Evolutionary conservation across 1,284 basidiomycete species (phyloP).

Genomic region (Ganoderma lucidum): DNA sequence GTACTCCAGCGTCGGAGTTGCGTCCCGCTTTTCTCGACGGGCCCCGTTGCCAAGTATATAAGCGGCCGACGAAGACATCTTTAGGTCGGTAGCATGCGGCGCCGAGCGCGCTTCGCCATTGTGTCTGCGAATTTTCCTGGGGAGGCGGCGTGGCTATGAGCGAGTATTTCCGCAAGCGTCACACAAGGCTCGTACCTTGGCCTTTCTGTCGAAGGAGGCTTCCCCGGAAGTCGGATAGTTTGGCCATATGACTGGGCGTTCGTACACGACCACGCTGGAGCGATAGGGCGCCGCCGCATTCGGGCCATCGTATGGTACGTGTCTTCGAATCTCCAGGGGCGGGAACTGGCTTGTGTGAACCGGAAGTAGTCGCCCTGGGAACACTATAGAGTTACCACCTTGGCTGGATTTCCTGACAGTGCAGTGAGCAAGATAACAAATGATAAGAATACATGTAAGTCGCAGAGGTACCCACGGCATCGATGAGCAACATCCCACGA

Average conservation of each 20-base stretch:
- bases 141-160: background rate
- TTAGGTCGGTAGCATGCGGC: constrained; percentile 9
- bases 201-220: background rate
- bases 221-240: background rate
- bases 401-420: constrained; percentile 14
- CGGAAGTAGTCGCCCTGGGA: constrained; percentile 24
- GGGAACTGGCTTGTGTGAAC: constrained; percentile 23
- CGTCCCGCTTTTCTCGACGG: constrained; percentile 2
- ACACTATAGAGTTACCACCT: constrained; percentile 13
- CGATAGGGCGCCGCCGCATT: background rate
- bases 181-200: background rate
- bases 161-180: background rate
- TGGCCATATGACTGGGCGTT: constrained; percentile 1
- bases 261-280: constrained; percentile 2
- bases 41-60: constrained; percentile 15
- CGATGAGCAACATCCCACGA: constrained; percentile 8
- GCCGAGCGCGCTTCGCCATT: background rate
- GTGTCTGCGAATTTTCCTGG: constrained; percentile 1
- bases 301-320: constrained; percentile 6
- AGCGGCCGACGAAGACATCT: constrained; percentile 7
- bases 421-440: constrained; percentile 1
- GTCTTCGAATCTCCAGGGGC: background rate
- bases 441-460: constrained; percentile 24
- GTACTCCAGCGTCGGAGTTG: constrained; percentile 17
- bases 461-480: constrained; percentile 22